Evolutionary conservation across 140 eudicot species (phyloP).

Genomic region (Anethum foeniculum): DNA sequence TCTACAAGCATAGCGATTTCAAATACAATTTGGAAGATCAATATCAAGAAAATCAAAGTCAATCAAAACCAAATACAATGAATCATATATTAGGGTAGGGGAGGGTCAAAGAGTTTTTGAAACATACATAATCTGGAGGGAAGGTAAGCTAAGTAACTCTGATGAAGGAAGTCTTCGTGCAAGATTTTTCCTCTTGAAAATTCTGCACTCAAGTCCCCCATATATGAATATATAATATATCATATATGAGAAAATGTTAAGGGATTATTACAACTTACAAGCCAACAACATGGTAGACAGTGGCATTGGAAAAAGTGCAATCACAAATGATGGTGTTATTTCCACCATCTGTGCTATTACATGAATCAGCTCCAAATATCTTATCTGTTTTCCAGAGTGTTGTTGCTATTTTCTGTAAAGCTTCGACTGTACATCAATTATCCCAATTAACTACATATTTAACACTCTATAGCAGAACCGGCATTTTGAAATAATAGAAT

Average conservation of each 20-base stretch:
- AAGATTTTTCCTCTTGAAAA: slow-evolving; percentile 45
- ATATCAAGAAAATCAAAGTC: background rate
- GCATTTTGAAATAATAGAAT: too few species aligned
- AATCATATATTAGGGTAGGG: background rate
- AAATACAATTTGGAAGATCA: background rate
- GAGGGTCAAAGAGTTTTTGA: background rate
- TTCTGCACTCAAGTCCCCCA: slow-evolving; percentile 24
- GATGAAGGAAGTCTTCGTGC: slow-evolving; percentile 49
- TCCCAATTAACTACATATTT: background rate
- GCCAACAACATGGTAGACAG: background rate
- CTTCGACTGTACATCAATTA: background rate
- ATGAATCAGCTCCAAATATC: background rate
- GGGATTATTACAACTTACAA: background rate
- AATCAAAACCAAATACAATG: background rate
- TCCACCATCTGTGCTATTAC: background rate
- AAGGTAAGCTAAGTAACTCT: slow-evolving; percentile 38
- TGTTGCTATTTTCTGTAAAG: background rate
- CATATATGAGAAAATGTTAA: too few species aligned
- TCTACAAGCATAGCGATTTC: slow-evolving; percentile 20
- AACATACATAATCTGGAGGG: slow-evolving; percentile 39
- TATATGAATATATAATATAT: background rate
- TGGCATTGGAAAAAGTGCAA: background rate
- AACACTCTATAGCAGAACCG: too few species aligned
- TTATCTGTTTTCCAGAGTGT: background rate
- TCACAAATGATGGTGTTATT: slow-evolving; percentile 2